Base-by-base conservation (phyloP, 2,329 filamentous ascomycete genomes). In the Daldinia eschscholtzii region DNA sequence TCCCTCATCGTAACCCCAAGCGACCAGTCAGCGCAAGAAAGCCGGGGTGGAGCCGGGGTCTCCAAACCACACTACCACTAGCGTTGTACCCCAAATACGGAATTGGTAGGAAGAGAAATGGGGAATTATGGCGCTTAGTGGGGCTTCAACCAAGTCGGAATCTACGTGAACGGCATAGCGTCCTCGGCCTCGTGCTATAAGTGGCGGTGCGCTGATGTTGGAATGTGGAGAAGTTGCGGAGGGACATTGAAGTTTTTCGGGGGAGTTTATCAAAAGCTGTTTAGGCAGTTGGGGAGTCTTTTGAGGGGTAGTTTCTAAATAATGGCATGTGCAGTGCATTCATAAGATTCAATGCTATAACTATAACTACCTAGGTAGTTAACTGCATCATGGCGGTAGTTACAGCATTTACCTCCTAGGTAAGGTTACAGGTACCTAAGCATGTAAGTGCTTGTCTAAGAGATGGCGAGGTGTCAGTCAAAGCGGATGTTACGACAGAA, bases 121-220 rank as follows among this genome's bases (percentile, higher is more conserved):
- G 67, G 39, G 55, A 56, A 35, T n/a, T 30, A 26, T 57, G 46
- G 35, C 64, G 15, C 53, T 33, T 57, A 28, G 59, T 57, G 64
- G 67, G 48, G 48, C 30, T 18, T 6, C 4, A 62, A 52, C 26
- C 30, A 58, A 18, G 60, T 55, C 48, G 64, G 55, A 61, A 64
- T 68, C 61, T 57, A 63, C 68, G 35, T 62, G 59, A 55, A 65
- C 35, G 65, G 68, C 30, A 68, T 70, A 62, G 68, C 52, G 68
- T 53, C 10, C 53, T 55, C 18, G 52, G 33, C 52, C 33, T 55
- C 18, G 52, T 55, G 33, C 18, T 12, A 30, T 52, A 15, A 55
- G 52, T 55, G 52, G 52, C 33, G 52, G 33, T 37, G 52, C 52
- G 52, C 20, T 53, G 46, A 53, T 23, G 61, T 60, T 60, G 61